Base-by-base conservation (phyloP, 2,329 filamentous ascomycete genomes). In the Sclerotinia minor region DNA sequence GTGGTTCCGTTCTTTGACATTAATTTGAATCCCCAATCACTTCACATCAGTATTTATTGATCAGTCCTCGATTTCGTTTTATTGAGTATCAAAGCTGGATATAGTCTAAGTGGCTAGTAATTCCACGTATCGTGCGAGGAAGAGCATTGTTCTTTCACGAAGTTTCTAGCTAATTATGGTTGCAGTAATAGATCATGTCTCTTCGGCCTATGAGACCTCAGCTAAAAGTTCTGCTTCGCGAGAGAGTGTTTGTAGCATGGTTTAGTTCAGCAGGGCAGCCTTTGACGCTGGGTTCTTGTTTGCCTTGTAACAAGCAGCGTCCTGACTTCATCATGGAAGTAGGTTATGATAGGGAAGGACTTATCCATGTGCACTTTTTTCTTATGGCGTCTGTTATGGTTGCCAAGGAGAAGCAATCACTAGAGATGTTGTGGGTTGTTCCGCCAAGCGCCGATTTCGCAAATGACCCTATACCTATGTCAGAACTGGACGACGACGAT, bases 211-310 rank as follows among this genome's bases (percentile, higher is more conserved):
- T 35, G 15, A 55, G n/a, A 21, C 53, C 35, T n/a, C 29, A 32
- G 29, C 19, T 55, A 21, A 19, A 55, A 32, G 35, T 21, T 35
- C 53, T 55, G 19, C 29, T 55, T 8, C 53, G 35, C 5, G 53
- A 55, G 29, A 55, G 53, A n/a, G 53, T 55, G 7, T 35, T 35
- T 35, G 7, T 55, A 55, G 35, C 32, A 32, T 55, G 53, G 53
- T 3, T 35, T 2, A 21, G 35, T 55, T 41, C 38, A 32, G 29
- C 38, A 32, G 29, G 29, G 0, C 19, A 35, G 32, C 2, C 53
- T 35, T 35, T 35, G 13, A 35, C 53, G 2, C 15, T 55, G 1
- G 53, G 53, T 55, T 55, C 53, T 55, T 55, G 53, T 19, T 55
- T 35, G n/a, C 29, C 9, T 11, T 19, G 35, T 21, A 55, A 55